phyloP scores from a whole-genome alignment of 2,329 filamentous ascomycete species.

The Podosphaera aphanis region DNA sequence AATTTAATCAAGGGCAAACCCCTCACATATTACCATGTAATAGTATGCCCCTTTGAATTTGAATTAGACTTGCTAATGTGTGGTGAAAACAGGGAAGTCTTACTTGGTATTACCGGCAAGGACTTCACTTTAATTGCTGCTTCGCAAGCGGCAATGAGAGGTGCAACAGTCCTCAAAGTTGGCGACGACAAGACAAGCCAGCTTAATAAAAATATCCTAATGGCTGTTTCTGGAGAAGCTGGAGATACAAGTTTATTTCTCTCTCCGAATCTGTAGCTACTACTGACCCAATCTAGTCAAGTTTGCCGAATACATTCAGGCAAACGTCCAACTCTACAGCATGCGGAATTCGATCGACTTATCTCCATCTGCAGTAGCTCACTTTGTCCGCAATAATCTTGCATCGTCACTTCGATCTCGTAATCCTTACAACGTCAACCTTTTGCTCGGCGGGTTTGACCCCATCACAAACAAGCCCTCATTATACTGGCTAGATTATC shows the following conservation, averaged over 20 bases:
- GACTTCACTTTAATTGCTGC: constrained; percentile 96
- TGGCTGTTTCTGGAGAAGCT: constrained; percentile 89
- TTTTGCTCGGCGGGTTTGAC: constrained; percentile 83
- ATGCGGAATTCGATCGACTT: constrained; percentile 95
- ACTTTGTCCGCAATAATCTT: constrained; percentile 85
- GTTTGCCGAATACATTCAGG: constrained; percentile 98
- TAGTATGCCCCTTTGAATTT: background rate
- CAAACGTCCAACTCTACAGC: constrained; percentile 90
- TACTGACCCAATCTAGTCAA: constrained; percentile 38
- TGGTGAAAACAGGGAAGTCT: constrained; percentile 52
- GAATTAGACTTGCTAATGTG: constrained; percentile 3
- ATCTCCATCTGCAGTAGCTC: constrained; percentile 66
- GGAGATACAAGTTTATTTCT: constrained; percentile 59
- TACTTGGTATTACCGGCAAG: constrained; percentile 94
- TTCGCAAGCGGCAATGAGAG: constrained; percentile 95
- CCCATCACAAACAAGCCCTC: constrained; percentile 75
- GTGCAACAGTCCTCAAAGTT: constrained; percentile 83
- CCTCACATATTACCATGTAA: background rate
- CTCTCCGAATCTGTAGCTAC: background rate
- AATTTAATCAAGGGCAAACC: too few species aligned
- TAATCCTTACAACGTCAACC: constrained; percentile 91
- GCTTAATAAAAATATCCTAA: constrained; percentile 80
- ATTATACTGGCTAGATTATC: constrained; percentile 93
- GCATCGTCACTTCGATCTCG: constrained; percentile 74
- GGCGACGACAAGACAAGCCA: constrained; percentile 87